Evolutionary conservation across 2,329 filamentous ascomycete species (phyloP), one percentile per base, ranked within the genome.

Genomic region (Aspergillus sp.): DNA sequence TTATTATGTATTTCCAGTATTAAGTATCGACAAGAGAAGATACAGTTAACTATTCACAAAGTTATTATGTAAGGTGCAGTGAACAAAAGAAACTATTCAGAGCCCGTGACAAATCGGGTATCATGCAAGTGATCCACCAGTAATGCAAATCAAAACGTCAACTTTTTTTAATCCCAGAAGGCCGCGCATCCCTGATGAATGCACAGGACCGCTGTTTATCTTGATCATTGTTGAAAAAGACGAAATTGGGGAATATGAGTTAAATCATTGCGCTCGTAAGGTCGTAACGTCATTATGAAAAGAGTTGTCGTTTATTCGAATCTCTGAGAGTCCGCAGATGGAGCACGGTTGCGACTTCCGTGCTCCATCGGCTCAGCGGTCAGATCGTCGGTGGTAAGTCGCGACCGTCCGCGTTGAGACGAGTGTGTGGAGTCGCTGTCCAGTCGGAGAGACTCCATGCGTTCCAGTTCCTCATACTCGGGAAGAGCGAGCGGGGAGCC

Each of bases 401-500:
- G 65, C 32, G 60, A 54, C 41, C 64, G 65, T 41, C 63, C 58
- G 24, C 62, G 66, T 20, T n/a, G 32, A 33, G 65, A 66, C 14
- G 66, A 70, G 50, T 60, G 59, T 17, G 64, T 65, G 14, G 66
- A 68, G 50, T 63, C 62, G 47, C 64, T 65, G 48, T 72, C 64
- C 44, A 70, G 52, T 36, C 61, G 62, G 46, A 70, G 55, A 11
- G 67, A 69, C 2, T 73, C 69, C 63, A 79, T 66, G 13, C 67
- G 68, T 52, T 79, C 77, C 33, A 81, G 62, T 42, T 79, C 76
- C 32, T 73, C 70, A 50, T 78, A 69, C 16, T 80, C 74, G 0
- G 70, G 71, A 1, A 71, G 59, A 1, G 67, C 57, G 2, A 76
- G 60, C 2, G 70, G 68, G 11, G 76, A 73, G 11, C 76, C 76